Evolutionary conservation across 257 asterid species (phyloP), one percentile per base, ranked within the genome.

Genomic region (Scutellaria galericulata): DNA sequence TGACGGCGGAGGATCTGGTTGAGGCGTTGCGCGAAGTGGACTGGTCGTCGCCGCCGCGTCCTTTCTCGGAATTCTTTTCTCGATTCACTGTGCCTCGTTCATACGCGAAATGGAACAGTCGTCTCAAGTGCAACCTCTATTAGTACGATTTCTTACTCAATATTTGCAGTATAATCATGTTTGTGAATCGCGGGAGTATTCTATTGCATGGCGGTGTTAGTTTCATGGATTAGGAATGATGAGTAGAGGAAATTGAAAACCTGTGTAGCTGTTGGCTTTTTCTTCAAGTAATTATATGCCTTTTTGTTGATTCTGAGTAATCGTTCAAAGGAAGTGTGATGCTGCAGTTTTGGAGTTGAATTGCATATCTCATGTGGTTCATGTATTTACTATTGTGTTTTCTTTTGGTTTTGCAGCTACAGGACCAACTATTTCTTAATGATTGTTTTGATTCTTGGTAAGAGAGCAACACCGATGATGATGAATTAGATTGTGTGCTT

Each of bases 101-200:
- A 39, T 81, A 75, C 48, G 68, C 91, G 79, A 91, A 89, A 86
- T 91, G 98, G 98, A 89, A 75, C 82, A 88, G 97, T 68, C 98
- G 98, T 82, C 91, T 94, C 84, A 94, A 94, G 83, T 94, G 98
- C 91, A 94, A 92, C 82, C 95, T 94, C 57, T 94, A 95, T 83
- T 93, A 90, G 97, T 93, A 82, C 73, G 88, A 68, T 75, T 76
- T 54, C 6, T 64, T 59, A 65, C 37, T 48, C 41, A 4, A n/a
- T 64, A 22, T 20, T 18, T 52, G 14, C 69, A 1, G 35, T 44
- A 2, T 39, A n/a, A 41, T 59, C 9, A 1, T 39, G 42, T 31
- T 7, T 24, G 0, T 58, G 58, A 5, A 42, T 12, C 66, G 9
- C 57, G 3, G n/a, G 14, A 11, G 45, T 59, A 27, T 40, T 59